Base-by-base conservation (phyloP, 345 rosid genomes). In the Anacardium occidentale region DNA sequence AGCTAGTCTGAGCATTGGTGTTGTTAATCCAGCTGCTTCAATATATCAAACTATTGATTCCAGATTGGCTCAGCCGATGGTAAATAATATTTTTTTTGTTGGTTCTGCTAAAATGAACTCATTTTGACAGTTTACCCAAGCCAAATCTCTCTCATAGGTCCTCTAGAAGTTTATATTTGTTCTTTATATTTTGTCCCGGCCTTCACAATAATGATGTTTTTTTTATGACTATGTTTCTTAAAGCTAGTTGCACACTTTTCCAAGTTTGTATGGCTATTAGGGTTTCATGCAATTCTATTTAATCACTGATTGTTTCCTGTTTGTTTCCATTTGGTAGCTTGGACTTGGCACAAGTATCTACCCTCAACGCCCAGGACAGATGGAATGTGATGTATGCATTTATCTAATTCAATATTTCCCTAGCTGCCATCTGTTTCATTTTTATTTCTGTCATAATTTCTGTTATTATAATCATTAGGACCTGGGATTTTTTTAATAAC, bases 301-400 rank as follows among this genome's bases (percentile, higher is more conserved):
- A 74, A 68, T 66, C 62, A 68, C 61, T 81, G 78, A 86, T 71
- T 80, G 20, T 5, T 45, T 21, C 60, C 60, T 64, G 29, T 69
- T 65, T 74, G 50, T 73, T 79, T 76, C 63, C 64, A 65, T 77
- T 45, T 71, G 83, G 76, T 88, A 94, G 98, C 70, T 89, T 69
- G 94, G 85, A 63, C 66, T 80, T 69, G 77, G 80, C 71, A 20
- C 87, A 24, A 45, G 86, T n/a, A 47, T 81, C 37, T 94, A 90
- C 69, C 97, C 98, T 64, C 98, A 90, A 77, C 86, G 93, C 71
- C 92, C 91, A 75, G 97, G 97, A 70, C 94, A 90, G 79, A 32
- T 81, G 74, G 98, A 94, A 81, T 94, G 98, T 85, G 98, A 94
- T 76, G 98, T 94, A 71, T 51, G 93, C 61, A 77, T 74, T 61